These are phyloP conservation scores for Asterionellopsis glacialis DNA, from an alignment of 108 stramenopile genomes.

Conservation along the genomic window DNA sequence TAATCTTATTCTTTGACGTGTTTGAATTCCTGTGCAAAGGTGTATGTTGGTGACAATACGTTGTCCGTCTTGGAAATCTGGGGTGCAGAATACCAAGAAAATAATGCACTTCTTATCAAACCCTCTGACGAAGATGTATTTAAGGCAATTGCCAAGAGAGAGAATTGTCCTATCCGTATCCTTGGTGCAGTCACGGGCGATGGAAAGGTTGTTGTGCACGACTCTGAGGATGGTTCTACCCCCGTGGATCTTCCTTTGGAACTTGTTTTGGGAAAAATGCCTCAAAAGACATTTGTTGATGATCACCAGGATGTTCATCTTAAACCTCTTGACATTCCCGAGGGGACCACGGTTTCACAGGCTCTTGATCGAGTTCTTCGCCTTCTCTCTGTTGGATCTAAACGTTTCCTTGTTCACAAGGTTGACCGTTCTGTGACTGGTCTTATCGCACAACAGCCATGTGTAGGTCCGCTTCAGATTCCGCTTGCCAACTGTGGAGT, in stretches of 20 bases:
- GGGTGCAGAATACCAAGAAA: slow-evolving; percentile 99
- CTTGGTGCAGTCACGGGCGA: slow-evolving; percentile 92
- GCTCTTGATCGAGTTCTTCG: slow-evolving; percentile 91
- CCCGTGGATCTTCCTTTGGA: slow-evolving; percentile 96
- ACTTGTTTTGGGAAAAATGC: slow-evolving; percentile 97
- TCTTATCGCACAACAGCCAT: slow-evolving; percentile 98
- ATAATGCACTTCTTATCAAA: slow-evolving; percentile 92
- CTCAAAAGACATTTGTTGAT: slow-evolving; percentile 95
- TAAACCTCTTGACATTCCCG: slow-evolving; percentile 65
- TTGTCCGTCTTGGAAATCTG: slow-evolving; percentile 96
- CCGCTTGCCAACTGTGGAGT: slow-evolving; percentile 96
- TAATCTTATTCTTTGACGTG: neutral
- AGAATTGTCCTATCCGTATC: slow-evolving; percentile 90
- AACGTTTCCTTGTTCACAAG: slow-evolving; percentile 99
- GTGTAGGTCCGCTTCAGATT: slow-evolving; percentile 97
- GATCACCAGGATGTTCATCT: slow-evolving; percentile 47
- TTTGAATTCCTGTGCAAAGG: slow-evolving; percentile 17
- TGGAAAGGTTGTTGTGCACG: slow-evolving; percentile 90
- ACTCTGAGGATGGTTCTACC: slow-evolving; percentile 83
- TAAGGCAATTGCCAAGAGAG: slow-evolving; percentile 82
- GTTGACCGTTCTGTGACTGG: slow-evolving; percentile 99
- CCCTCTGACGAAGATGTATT: slow-evolving; percentile 72
- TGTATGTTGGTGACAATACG: slow-evolving; percentile 91
- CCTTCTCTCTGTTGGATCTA: slow-evolving; percentile 93
- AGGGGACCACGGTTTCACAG: slow-evolving; percentile 57